Evolutionary conservation across 140 eudicot species (phyloP).

Genomic region (Bidens hawaiensis): DNA sequence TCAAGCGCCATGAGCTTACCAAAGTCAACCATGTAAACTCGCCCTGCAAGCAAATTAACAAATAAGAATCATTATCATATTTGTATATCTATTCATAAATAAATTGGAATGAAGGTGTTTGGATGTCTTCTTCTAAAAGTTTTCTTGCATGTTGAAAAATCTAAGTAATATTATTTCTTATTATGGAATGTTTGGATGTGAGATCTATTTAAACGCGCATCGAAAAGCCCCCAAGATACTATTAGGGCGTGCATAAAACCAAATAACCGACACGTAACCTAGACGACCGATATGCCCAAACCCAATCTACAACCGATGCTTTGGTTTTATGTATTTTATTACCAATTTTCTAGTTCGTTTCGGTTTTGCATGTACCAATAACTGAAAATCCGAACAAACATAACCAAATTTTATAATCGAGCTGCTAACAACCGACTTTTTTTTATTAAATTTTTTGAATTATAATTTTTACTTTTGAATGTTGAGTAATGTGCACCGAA

Average conservation of each 20-base stretch:
- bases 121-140: background rate
- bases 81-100: background rate
- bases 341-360: too few relatives aligned
- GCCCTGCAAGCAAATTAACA: constrained; percentile 50
- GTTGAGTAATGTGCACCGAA: too few relatives aligned
- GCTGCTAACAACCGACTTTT: too few relatives aligned
- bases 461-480: too few relatives aligned
- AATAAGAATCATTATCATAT: background rate
- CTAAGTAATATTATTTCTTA: background rate
- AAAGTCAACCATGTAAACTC: constrained; percentile 65
- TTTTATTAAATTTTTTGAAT: too few relatives aligned
- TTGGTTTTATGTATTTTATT: too few relatives aligned
- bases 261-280: too few relatives aligned
- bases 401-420: too few relatives aligned
- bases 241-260: too few relatives aligned
- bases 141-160: background rate
- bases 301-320: background rate
- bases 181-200: background rate
- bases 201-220: background rate
- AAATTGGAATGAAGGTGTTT: background rate
- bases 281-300: too few relatives aligned
- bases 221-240: background rate
- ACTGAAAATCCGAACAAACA: too few relatives aligned
- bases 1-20: constrained; percentile 77
- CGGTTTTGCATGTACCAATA: too few relatives aligned